Conservation (phyloP, 2,329 filamentous ascomycete species). For the Colletotrichum lentis region DNA sequence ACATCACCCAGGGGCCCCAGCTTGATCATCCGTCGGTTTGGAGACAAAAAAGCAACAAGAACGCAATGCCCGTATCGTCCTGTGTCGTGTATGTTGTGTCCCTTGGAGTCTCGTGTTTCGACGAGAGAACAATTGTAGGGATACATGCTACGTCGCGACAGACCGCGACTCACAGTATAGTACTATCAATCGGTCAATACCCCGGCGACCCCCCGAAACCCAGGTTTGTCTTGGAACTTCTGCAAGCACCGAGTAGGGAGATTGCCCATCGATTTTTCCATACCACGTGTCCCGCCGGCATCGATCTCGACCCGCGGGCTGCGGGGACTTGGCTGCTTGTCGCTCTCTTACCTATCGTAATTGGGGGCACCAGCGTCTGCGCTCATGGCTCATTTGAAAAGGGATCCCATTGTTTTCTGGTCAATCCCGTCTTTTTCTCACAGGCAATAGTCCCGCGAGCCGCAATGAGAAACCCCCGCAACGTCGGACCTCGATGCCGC, state of each 20-base stretch:
- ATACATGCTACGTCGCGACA: background rate
- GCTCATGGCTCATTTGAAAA: slow-evolving; percentile 1
- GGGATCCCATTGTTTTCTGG: background rate
- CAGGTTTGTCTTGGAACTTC: background rate
- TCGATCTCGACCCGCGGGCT: slow-evolving; percentile 22
- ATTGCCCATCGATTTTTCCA: slow-evolving; percentile 12
- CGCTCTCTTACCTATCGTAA: slow-evolving; percentile 1
- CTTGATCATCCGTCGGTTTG: background rate
- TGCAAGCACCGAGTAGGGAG: slow-evolving; percentile 7
- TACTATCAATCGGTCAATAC: background rate
- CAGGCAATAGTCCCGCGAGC: background rate
- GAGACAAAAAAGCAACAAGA: slow-evolving; percentile 7
- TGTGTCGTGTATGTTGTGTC: background rate
- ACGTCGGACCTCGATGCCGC: background rate
- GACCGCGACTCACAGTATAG: too few relatives aligned
- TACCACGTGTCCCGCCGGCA: slow-evolving; percentile 31
- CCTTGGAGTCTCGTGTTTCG: background rate
- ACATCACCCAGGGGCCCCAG: background rate
- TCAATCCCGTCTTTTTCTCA: background rate
- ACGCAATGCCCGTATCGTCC: background rate
- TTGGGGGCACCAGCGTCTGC: background rate
- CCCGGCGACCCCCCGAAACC: background rate
- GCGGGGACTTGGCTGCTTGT: slow-evolving; percentile 11
- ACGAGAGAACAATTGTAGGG: too few relatives aligned
- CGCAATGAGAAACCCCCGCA: background rate